Conservation (phyloP, 1,284 basidiomycete genomes). For the Papiliotrema fonsecae region DNA sequence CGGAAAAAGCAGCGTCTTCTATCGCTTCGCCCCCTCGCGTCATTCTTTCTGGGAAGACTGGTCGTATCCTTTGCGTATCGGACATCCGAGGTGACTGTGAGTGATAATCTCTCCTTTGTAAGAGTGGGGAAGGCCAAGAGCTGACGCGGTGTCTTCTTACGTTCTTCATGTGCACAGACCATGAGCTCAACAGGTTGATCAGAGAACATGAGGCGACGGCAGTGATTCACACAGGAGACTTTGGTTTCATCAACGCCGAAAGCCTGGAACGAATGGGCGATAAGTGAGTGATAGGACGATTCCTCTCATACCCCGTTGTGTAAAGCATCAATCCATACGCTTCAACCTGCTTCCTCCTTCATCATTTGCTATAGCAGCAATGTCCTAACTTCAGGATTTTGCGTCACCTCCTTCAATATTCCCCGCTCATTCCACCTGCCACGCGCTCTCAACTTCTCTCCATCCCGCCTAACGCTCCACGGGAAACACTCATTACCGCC, state of each 20-base stretch:
- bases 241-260: conserved; percentile 89
- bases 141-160: conserved; percentile 1
- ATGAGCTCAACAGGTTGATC: conserved; percentile 84
- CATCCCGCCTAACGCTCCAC: conserved; percentile 55
- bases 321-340: too few relatives aligned
- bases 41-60: conserved; percentile 51
- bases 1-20: conserved; percentile 21
- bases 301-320: background rate
- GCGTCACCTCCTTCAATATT: conserved; percentile 94
- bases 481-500: conserved; percentile 51
- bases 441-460: conserved; percentile 76
- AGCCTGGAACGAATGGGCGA: conserved; percentile 88
- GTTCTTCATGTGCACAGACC: conserved; percentile 43
- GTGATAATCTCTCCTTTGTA: conserved; percentile 6
- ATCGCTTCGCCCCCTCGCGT: conserved; percentile 27
- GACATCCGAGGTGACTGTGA: conserved; percentile 75
- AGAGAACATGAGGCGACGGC: conserved; percentile 83
- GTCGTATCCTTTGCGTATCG: conserved; percentile 89
- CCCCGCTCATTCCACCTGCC: conserved; percentile 80
- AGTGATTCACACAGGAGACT: conserved; percentile 97
- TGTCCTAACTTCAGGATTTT: conserved; percentile 57
- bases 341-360: too few relatives aligned
- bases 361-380: too few relatives aligned
- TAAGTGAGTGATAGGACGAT: conserved; percentile 51
- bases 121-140: background rate